Evolutionary conservation across 2,329 filamentous ascomycete genomes (phyloP).

Genomic region (Stagonosporopsis chrysanthemi): DNA sequence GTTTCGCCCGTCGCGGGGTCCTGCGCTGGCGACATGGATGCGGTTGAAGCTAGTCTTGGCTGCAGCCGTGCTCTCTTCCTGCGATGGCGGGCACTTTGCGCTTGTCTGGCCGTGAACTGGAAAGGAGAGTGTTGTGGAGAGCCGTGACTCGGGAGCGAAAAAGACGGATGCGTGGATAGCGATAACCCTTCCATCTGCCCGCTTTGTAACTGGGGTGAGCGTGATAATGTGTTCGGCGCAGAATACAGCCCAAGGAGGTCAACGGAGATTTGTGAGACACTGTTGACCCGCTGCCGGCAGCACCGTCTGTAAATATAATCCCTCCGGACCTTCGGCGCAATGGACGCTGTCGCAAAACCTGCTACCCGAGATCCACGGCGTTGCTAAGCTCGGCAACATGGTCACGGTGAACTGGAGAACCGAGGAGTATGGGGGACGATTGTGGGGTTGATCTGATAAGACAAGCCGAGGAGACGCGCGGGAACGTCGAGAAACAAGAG

Average conservation of each 20-base stretch:
- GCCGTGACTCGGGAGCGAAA: slow-evolving; percentile 28
- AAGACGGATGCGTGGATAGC: slow-evolving; percentile 33
- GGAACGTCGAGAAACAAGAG: neutral
- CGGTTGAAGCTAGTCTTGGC: slow-evolving; percentile 43
- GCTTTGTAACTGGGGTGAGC: slow-evolving; percentile 42
- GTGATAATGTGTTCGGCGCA: slow-evolving; percentile 47
- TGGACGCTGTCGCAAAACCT: slow-evolving; percentile 18
- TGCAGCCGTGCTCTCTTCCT: slow-evolving; percentile 47
- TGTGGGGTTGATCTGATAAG: slow-evolving; percentile 21
- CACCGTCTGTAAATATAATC: slow-evolving; percentile 23
- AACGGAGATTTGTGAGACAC: slow-evolving; percentile 22
- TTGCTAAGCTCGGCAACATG: slow-evolving; percentile 43
- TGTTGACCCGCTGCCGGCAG: slow-evolving; percentile 11
- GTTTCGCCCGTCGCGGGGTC: slow-evolving; percentile 45
- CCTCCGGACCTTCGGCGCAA: slow-evolving; percentile 30
- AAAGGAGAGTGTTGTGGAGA: slow-evolving; percentile 31
- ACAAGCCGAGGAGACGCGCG: slow-evolving; percentile 6
- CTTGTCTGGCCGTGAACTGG: slow-evolving; percentile 27
- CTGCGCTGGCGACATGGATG: slow-evolving; percentile 42
- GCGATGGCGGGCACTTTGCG: slow-evolving; percentile 37
- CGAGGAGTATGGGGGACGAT: slow-evolving; percentile 26
- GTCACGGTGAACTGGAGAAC: slow-evolving; percentile 31
- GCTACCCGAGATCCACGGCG: slow-evolving; percentile 20
- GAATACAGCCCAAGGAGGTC: slow-evolving; percentile 46
- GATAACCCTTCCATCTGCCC: slow-evolving; percentile 48